Evolutionary conservation across 441 rosid genomes (phyloP), one percentile per base, ranked within the genome.

Genomic region (Hypseocharis bilobata): DNA sequence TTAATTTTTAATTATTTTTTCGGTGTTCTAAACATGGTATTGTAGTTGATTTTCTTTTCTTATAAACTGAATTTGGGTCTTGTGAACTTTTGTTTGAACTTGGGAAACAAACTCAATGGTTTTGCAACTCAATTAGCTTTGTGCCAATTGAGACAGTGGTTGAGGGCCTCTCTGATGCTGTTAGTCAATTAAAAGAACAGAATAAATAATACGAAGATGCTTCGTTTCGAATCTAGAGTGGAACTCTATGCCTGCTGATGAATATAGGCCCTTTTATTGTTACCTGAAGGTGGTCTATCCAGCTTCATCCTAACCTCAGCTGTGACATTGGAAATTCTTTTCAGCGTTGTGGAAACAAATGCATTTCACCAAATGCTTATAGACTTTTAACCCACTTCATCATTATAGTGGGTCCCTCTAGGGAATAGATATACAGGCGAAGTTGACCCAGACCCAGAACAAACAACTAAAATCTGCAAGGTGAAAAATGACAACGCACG

Each of bases 21-120:
- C 72, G 42, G 51, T 44, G 68, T 74, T 71, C 52, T 42, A 23
- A 49, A 40, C 56, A 2, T 62, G 28, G 49, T 52, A 28, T 51
- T 34, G 40, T 26, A 28, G 28, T 30, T 65, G 2, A 7, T 63
- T 54, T 17, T 45, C 28, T 10, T 60, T 32, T 40, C 47, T 60
- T 19, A 14, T 42, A 13, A 60, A 4, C n/a, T 54, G 38, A 2
- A 29, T 26, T 25, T 56, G 36, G 49, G 19, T 42, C 16, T 42
- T 14, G 29, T 14, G 16, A 19, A n/a, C 6, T 7, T 56, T 56
- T 56, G 36, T 56, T 55, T 56, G 60, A n/a, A 26, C 11, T 56
- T 56, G 60, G 14, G 19, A 25, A 6, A n/a, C n/a, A n/a, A n/a
- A n/a, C n/a, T n/a, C n/a, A n/a, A n/a, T n/a, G n/a, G n/a, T n/a